Conservation (phyloP, 83 land plant species). For the Diphasiastrum complanatum region DNA sequence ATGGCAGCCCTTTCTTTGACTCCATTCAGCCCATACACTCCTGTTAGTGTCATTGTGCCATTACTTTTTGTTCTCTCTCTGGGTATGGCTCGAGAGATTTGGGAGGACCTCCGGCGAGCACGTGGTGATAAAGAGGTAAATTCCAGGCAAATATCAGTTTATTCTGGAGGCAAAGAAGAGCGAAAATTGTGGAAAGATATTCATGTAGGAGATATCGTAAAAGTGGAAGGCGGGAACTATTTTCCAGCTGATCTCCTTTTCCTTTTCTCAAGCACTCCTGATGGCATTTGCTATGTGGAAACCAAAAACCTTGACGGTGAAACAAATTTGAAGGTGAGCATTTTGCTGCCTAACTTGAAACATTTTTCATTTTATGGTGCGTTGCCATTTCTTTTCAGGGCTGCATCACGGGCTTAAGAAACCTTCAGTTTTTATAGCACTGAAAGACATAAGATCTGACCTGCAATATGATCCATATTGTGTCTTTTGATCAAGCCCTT, state of each 20-base stretch:
- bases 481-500: too few species aligned
- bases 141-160: slow-evolving; percentile 9
- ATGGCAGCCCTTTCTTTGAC: slow-evolving; percentile 30
- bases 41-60: slow-evolving; percentile 25
- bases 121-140: slow-evolving; percentile 26
- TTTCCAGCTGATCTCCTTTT: slow-evolving; percentile 23
- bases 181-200: slow-evolving; percentile 16
- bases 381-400: neutral
- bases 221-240: slow-evolving; percentile 6
- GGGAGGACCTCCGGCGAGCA: slow-evolving; percentile 32
- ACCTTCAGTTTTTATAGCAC: too few species aligned
- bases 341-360: neutral
- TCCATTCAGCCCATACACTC: slow-evolving; percentile 28
- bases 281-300: slow-evolving; percentile 23
- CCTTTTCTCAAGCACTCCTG: slow-evolving; percentile 10
- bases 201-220: slow-evolving; percentile 26
- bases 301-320: slow-evolving; percentile 22
- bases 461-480: too few species aligned
- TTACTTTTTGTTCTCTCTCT: slow-evolving; percentile 18
- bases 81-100: slow-evolving; percentile 24
- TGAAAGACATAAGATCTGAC: too few species aligned
- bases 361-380: neutral
- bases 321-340: slow-evolving; percentile 19
- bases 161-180: slow-evolving; percentile 16
- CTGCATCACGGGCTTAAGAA: too few species aligned